Conservation (phyloP, 495 filamentous ascomycete genomes). For the Trichoderma parareesei region DNA sequence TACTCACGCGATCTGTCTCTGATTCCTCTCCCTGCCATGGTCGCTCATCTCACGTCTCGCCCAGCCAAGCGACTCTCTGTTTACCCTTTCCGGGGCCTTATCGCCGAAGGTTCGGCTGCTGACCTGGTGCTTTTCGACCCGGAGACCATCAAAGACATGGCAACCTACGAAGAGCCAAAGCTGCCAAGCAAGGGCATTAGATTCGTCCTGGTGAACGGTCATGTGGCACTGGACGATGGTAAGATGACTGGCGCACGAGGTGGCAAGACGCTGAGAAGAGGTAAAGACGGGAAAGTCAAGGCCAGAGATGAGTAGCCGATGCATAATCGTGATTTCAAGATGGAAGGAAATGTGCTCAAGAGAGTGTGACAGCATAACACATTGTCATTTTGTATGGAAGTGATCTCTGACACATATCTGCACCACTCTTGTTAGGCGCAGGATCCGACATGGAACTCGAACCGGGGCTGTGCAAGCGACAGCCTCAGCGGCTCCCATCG, state of each 20-base stretch:
- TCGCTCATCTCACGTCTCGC: constrained; percentile 11
- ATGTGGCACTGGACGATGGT: constrained; percentile 10
- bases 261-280: constrained; percentile 10
- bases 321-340: too few species aligned
- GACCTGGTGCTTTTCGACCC: constrained; percentile 11
- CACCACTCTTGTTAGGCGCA: not conserved
- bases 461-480: not conserved
- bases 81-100: constrained; percentile 6
- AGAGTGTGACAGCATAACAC: too few species aligned
- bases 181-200: constrained; percentile 10
- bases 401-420: not conserved
- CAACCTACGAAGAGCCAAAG: constrained; percentile 11
- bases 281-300: not conserved
- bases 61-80: constrained; percentile 10
- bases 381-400: too few species aligned
- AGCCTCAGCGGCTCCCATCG: not conserved
- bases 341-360: too few species aligned
- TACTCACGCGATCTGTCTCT: constrained; percentile 6
- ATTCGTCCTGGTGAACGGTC: constrained; percentile 10
- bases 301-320: not conserved
- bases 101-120: constrained; percentile 11
- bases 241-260: constrained; percentile 8
- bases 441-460: not conserved
- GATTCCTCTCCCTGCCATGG: constrained; percentile 6
- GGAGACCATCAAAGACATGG: constrained; percentile 8